Base-by-base conservation (phyloP, 2,329 filamentous ascomycete species). In the Ophiosphaerella herpotricha region DNA sequence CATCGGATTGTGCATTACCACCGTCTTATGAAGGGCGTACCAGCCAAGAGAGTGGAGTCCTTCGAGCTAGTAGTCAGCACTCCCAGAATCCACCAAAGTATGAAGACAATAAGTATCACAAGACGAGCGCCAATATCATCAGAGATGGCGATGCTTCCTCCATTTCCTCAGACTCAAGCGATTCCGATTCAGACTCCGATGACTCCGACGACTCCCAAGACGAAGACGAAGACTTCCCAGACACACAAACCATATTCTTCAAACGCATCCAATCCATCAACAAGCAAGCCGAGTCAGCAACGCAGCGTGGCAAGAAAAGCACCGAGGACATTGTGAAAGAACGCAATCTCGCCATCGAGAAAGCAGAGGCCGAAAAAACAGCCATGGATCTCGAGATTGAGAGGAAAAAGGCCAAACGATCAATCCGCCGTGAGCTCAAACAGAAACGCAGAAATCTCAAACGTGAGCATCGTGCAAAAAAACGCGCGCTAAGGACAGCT, bases 251-350 rank as follows among this genome's bases (percentile, higher is more conserved):
- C 3, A 35, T 43, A 1, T 64, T 62, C 44, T 46, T 48, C 13
- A 32, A 39, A 8, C 61, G 65, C 34, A 41, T 68, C 39, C 60
- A 48, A 26, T 55, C 58, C 3, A 67, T 72, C 46, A 58, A 70
- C 34, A 44, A 48, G 8, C 33, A 50, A 8, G 61, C 63, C 16
- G 48, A 52, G 7, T 31, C 54, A 7, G 48, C 64, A 1, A 44
- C 45, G 12, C 23, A 44, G 5, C 66, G 66, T 42, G 68, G 68
- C 42, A 67, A 66, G 36, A 68, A 67, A 37, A 38, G 40, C 7
- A 33, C 48, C 7, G 36, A 52, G 33, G 54, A 62, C 21, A 63
- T 70, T 14, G 53, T 54, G 4, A 46, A 44, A 3, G 65, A 69
- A 38, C 63, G 67, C n/a, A 56, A 54, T 9, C 39, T 54, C 7